Evolutionary conservation across 805 yeast species (phyloP), one percentile per base, ranked within the genome.

Genomic region (Saturnispora halmiae): DNA sequence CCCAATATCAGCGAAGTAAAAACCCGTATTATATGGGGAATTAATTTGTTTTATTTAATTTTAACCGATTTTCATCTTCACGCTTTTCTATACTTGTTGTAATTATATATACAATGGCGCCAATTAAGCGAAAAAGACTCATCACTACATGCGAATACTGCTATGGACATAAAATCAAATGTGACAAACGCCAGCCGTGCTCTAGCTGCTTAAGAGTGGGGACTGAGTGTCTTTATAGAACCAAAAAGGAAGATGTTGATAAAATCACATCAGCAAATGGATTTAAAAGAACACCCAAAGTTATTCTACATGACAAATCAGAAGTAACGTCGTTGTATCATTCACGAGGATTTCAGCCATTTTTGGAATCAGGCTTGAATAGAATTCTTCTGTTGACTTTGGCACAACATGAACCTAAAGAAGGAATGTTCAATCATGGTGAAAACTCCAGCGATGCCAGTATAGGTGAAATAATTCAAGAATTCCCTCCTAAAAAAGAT

Each of bases 121-220:
- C 41, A 18, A 21, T 44, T 3, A 46, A 34, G 20, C 36, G 49
- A 25, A 38, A 38, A 8, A 36, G 49, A 28, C 14, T 28, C 22
- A 46, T 46, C 19, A 44, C 31, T n/a, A 47, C 50, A 3, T 47
- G 50, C 28, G 43, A 35, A 14, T 47, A 44, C 22, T 47, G 50
- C 22, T 47, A 44, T 21, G 30, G 34, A 13, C 46, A 45, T 19
- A 47, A 47, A 16, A 36, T 44, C 3, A 47, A 47, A 25, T 47
- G 48, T 38, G 48, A 47, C 22, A 31, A 43, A 6, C 40, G 34
- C 5, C 13, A n/a, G 8, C 50, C 50, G 2, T 47, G 50, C 24
- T 11, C 40, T 2, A 44, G 45, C 1, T 47, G 50, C 34, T 5
- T 34, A 14, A n/a, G 46, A 19, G 45, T 38, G 9, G 40, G 38